Conservation (phyloP, 495 filamentous ascomycete species). For the Podospora didyma region DNA sequence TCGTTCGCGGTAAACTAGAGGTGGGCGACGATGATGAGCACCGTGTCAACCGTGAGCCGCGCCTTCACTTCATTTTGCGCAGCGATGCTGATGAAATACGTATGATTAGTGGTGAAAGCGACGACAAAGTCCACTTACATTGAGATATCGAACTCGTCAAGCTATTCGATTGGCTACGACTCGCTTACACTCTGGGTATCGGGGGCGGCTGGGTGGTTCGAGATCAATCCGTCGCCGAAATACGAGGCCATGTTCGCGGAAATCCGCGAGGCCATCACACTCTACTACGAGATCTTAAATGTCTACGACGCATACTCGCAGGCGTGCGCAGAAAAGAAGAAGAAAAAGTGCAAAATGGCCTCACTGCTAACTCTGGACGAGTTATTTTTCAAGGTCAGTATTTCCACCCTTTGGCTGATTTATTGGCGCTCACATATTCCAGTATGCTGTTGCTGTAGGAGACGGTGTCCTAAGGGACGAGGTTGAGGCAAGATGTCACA, state of each 20-base stretch:
- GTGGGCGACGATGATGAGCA: conserved; percentile 23
- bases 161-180: conserved; percentile 68
- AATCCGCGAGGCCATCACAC: conserved; percentile 64
- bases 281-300: conserved; percentile 61
- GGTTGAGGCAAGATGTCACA: conserved; percentile 27
- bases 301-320: conserved; percentile 28
- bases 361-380: conserved; percentile 23
- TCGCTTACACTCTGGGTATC: conserved; percentile 70
- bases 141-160: conserved; percentile 57
- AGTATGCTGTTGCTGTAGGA: conserved; percentile 39
- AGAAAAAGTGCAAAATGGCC: conserved; percentile 21
- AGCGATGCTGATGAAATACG: conserved; percentile 24
- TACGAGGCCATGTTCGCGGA: conserved; percentile 60
- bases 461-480: conserved; percentile 40
- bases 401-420: background rate
- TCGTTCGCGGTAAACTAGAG: conserved; percentile 41
- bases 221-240: conserved; percentile 57
- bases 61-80: background rate
- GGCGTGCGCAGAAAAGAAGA: conserved; percentile 23
- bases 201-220: conserved; percentile 75
- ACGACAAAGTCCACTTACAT: conserved; percentile 50
- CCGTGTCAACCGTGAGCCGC: conserved; percentile 2
- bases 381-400: conserved; percentile 39
- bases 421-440: conserved; percentile 13
- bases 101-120: conserved; percentile 44